These are phyloP conservation scores for Candida freyschussii DNA, from an alignment of 1,139 yeast species.

Conservation along the genomic window DNA sequence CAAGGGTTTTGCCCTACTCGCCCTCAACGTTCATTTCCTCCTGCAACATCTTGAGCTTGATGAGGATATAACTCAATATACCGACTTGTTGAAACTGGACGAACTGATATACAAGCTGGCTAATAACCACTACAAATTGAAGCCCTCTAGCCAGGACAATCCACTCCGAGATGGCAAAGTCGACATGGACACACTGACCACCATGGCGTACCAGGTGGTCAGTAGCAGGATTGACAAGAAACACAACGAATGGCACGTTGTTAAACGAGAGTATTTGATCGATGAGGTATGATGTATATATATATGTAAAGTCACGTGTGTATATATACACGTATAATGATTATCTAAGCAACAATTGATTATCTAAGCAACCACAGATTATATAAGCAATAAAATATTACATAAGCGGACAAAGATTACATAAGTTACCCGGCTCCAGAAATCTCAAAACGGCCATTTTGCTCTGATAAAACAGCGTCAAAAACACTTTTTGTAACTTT, in stretches of 20 bases:
- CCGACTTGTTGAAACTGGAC: conserved; percentile 19
- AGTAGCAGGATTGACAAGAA: conserved; percentile 9
- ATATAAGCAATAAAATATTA: too few species aligned
- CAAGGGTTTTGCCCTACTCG: conserved; percentile 14
- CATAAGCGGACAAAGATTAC: too few species aligned
- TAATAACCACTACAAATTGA: conserved; percentile 12
- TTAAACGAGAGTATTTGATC: conserved; percentile 13
- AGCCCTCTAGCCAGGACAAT: neutral
- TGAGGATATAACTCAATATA: conserved; percentile 5
- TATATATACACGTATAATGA: too few species aligned
- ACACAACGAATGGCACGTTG: conserved; percentile 26
- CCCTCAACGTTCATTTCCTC: conserved; percentile 10
- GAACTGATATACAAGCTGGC: conserved; percentile 22
- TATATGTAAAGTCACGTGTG: too few species aligned
- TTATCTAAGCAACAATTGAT: too few species aligned
- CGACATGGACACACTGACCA: conserved; percentile 1
- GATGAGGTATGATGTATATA: neutral
- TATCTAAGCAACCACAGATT: too few species aligned
- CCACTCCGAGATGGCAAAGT: conserved; percentile 1
- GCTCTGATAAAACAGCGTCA: too few species aligned
- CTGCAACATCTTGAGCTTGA: conserved; percentile 11
- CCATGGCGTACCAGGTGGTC: conserved; percentile 3
- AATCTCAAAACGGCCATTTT: too few species aligned
- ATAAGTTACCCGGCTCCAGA: too few species aligned
- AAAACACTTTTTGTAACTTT: too few species aligned